Base-by-base conservation (phyloP, 805 yeast species). In the Wickerhamiella siamensis region DNA sequence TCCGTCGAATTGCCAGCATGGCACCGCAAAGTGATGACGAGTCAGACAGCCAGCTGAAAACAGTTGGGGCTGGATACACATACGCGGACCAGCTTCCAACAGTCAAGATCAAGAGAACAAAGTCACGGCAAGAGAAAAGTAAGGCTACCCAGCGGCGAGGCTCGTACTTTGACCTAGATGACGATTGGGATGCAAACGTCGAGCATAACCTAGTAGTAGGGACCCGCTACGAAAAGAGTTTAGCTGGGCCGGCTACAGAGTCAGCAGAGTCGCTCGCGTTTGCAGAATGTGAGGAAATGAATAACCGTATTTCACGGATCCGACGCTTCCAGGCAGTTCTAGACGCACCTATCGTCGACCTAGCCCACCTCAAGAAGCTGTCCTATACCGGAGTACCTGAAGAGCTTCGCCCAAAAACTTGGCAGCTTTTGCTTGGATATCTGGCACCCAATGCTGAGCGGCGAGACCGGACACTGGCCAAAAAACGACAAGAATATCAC, bases 301-400 rank as follows among this genome's bases (percentile, higher is more conserved):
- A 73, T 52, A 75, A 81, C 29, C 64, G 72, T 31, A 67, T 75
- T 36, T 68, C 78, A 15, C 70, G 83, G 43, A 77, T 79, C 51
- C 63, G 70, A 38, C 76, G 75, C 57, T 84, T 86, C 58, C 79
- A 77, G 42, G 66, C 67, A 24, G 67, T 83, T 3, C 60, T 88
- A 27, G 66, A 65, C 31, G 64, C 67, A 16, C 58, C 67, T 8
- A 66, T 65, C 15, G 75, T 87, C 31, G 82, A 83, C 49, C 58
- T 83, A 44, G 69, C 67, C 38, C 86, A 78, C 39, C 66, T 91
- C 41, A 71, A 83, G 47, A 76, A 80, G 55, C 69, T 86, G 39
- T 73, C 95, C 15, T 91, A 98, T 97, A 81, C 87, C 52, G 98
- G 99, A 2, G 74, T 91, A 4, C 97, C 98, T 0, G 63, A 71